These are phyloP conservation scores for Lunasporangiospora selenospora DNA, from an alignment of 192 early-diverging fungal species.

Conservation along the genomic window DNA sequence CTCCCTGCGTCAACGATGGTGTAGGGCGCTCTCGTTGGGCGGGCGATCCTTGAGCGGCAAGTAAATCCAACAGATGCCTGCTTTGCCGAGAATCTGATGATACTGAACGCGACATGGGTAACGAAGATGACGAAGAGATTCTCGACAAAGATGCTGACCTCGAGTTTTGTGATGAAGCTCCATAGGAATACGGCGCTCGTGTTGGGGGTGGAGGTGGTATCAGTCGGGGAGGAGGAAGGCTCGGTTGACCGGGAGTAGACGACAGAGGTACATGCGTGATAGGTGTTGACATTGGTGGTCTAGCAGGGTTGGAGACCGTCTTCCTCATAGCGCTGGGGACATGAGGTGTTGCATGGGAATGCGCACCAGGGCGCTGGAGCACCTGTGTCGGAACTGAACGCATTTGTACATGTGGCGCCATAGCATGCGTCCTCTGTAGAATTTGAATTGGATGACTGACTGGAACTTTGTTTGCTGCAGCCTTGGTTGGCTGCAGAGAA, in stretches of 20 bases:
- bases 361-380: slow-evolving; percentile 17
- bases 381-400: slow-evolving; percentile 34
- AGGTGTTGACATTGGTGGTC: background rate
- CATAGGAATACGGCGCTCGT: slow-evolving; percentile 27
- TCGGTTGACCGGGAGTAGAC: background rate
- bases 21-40: background rate
- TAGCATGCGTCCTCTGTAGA: slow-evolving; percentile 13
- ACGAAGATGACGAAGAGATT: background rate
- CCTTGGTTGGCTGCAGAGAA: too few species aligned
- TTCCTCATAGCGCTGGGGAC: background rate
- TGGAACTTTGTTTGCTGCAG: background rate
- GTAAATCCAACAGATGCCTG: background rate
- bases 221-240: slow-evolving; percentile 4
- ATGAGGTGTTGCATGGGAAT: background rate
- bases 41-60: background rate
- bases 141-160: background rate
- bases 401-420: slow-evolving; percentile 19
- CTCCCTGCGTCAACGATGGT: background rate
- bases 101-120: background rate
- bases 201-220: slow-evolving; percentile 16
- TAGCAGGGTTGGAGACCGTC: background rate
- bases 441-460: slow-evolving; percentile 19
- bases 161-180: background rate
- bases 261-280: background rate
- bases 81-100: background rate